These are phyloP conservation scores for Phlebiopsis flavidoalba DNA, from an alignment of 768 basidiomycete genomes.

Conservation along the genomic window DNA sequence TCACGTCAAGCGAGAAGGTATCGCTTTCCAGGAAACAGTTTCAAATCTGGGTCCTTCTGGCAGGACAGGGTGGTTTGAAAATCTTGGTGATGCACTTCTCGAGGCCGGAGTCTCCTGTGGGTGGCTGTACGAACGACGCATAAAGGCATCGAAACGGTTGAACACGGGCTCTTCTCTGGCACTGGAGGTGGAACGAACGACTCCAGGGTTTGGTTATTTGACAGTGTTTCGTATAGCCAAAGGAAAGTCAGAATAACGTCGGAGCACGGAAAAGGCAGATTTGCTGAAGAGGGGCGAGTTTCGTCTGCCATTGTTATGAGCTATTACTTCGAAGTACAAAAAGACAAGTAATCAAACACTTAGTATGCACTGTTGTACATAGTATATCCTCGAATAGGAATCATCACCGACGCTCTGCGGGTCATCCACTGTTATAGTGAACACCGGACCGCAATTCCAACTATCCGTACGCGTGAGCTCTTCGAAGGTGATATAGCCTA, in stretches of 20 bases:
- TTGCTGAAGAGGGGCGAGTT: conserved; percentile 80
- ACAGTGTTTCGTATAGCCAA: conserved; percentile 90
- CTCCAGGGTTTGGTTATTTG: conserved; percentile 90
- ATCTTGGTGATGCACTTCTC: conserved; percentile 92
- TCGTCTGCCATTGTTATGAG: conserved; percentile 47
- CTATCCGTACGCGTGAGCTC: background rate
- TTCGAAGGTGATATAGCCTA: conserved; percentile 5
- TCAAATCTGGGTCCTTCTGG: conserved; percentile 84
- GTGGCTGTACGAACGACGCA: conserved; percentile 86
- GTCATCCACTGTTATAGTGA: conserved; percentile 89
- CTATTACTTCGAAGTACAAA: background rate
- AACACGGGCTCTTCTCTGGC: conserved; percentile 93
- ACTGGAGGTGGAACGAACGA: conserved; percentile 95
- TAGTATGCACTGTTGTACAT: conserved; percentile 96
- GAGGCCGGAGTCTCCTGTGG: conserved; percentile 76
- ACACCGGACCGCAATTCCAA: conserved; percentile 47
- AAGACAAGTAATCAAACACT: conserved; percentile 44
- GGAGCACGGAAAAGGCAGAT: conserved; percentile 84
- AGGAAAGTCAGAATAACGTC: conserved; percentile 98
- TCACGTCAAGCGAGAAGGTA: conserved; percentile 82
- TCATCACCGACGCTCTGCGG: conserved; percentile 97
- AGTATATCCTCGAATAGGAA: conserved; percentile 88
- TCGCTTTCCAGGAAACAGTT: conserved; percentile 92
- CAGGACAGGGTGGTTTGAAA: conserved; percentile 86
- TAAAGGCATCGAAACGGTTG: conserved; percentile 90